Evolutionary conservation across 2,329 filamentous ascomycete genomes (phyloP).

Genomic region (Aspergillus unguis): DNA sequence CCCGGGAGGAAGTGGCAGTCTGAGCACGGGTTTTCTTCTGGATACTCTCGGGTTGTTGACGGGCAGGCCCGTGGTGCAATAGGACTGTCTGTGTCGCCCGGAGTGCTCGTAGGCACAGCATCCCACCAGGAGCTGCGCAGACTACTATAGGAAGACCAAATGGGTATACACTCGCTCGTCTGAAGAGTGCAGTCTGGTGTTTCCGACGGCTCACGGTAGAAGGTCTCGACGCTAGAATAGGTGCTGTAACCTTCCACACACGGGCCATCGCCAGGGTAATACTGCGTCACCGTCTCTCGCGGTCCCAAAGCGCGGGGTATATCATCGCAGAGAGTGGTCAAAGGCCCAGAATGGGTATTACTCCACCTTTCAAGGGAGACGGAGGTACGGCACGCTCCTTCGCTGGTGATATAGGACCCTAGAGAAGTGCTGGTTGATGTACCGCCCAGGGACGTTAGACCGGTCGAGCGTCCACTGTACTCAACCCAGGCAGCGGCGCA

Average conservation of each 20-base stretch:
- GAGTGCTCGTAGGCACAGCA: slow-evolving; percentile 5
- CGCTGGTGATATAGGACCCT: slow-evolving; percentile 17
- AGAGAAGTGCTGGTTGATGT: slow-evolving; percentile 14
- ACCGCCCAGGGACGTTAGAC: slow-evolving; percentile 17
- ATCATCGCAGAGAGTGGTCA: slow-evolving; percentile 23
- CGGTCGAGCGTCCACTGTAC: slow-evolving; percentile 14
- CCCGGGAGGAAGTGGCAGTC: slow-evolving; percentile 21
- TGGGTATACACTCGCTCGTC: slow-evolving; percentile 19
- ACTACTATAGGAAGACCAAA: slow-evolving; percentile 21
- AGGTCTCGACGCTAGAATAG: slow-evolving; percentile 2
- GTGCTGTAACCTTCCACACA: slow-evolving; percentile 11
- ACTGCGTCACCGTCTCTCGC: slow-evolving; percentile 15
- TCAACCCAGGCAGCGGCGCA: slow-evolving; percentile 23
- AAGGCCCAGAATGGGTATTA: slow-evolving; percentile 19
- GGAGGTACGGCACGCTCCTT: slow-evolving; percentile 18
- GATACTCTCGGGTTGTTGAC: slow-evolving; percentile 12
- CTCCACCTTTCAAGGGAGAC: slow-evolving; percentile 11
- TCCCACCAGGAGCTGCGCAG: slow-evolving; percentile 9
- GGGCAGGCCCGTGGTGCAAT: slow-evolving; percentile 17
- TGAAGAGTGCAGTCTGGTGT: slow-evolving; percentile 16
- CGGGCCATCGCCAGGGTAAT: slow-evolving; percentile 20
- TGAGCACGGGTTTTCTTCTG: slow-evolving; percentile 18
- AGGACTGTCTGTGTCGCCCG: slow-evolving; percentile 22
- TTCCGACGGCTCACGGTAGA: slow-evolving; percentile 15
- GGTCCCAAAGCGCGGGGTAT: slow-evolving; percentile 20